A percentile compares a stretch with the other conserved stretches of the same genome.
phyloP scores from a whole-genome alignment of 371 early-diverging fungal genomes.

The Sporodiniella umbellata region DNA sequence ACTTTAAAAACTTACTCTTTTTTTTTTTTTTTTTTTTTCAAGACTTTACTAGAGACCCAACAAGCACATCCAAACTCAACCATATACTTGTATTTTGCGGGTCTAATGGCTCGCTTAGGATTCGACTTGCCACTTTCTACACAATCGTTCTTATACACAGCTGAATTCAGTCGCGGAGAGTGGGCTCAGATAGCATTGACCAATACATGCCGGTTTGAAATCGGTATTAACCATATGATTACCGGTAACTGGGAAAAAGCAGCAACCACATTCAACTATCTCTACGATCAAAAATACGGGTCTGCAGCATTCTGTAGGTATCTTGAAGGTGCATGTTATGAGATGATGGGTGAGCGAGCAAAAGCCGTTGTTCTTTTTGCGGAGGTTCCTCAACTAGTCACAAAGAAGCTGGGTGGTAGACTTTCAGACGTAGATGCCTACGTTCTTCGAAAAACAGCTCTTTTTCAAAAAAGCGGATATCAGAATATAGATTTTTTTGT shows the following conservation, averaged over 20 bases:
- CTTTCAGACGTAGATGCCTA: constrained; percentile 55
- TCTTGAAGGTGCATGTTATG: constrained; percentile 52
- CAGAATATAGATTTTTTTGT: constrained; percentile 42
- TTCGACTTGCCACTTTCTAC: constrained; percentile 50
- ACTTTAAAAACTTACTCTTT: no score
- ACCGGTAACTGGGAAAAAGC: constrained; percentile 54
- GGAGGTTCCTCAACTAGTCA: constrained; percentile 40
- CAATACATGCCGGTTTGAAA: constrained; percentile 52
- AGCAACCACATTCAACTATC: constrained; percentile 39
- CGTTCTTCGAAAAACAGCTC: constrained; percentile 50
- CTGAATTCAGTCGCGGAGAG: constrained; percentile 37
- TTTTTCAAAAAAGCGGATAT: constrained; percentile 49
- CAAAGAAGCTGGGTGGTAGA: constrained; percentile 54
- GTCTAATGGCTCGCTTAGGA: constrained; percentile 45
- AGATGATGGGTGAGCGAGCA: constrained; percentile 39
- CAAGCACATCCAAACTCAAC: constrained; percentile 53
- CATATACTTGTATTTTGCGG: constrained; percentile 55
- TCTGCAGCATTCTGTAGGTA: constrained; percentile 57
- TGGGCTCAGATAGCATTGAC: constrained; percentile 49
- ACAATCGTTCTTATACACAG: constrained; percentile 45
- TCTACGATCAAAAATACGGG: constrained; percentile 57
- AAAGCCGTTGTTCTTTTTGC: constrained; percentile 51
- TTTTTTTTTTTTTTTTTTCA: constrained; percentile 9
- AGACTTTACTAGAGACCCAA: constrained; percentile 51
- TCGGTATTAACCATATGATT: constrained; percentile 55